These are phyloP conservation scores for Pisolithus marmoratus DNA, from an alignment of 768 basidiomycete species.

Conservation along the genomic window DNA sequence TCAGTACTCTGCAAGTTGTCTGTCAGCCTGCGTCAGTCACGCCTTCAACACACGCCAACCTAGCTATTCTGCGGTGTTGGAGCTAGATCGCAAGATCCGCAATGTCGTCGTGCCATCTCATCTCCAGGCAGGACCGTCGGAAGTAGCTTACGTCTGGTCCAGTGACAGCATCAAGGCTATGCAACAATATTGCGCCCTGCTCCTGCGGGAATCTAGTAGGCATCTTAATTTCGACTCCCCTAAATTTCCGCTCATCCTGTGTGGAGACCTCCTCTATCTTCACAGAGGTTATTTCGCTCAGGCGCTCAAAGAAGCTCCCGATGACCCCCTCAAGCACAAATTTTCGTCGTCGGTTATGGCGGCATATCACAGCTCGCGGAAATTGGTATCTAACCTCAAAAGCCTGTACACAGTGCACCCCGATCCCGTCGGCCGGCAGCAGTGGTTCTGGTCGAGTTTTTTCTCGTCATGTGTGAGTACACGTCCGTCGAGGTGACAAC, in stretches of 20 bases:
- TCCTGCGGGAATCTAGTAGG: slow-evolving; percentile 47
- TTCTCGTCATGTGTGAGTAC: slow-evolving; percentile 45
- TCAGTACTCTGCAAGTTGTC: slow-evolving; percentile 39
- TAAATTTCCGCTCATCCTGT: background rate
- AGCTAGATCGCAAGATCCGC: slow-evolving; percentile 55
- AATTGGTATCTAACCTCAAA: slow-evolving; percentile 41
- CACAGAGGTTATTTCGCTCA: slow-evolving; percentile 67
- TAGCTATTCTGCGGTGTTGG: slow-evolving; percentile 45
- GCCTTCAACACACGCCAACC: slow-evolving; percentile 40
- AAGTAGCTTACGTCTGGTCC: slow-evolving; percentile 13
- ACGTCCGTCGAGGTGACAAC: background rate
- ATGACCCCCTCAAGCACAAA: slow-evolving; percentile 52
- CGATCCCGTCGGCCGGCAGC: slow-evolving; percentile 27
- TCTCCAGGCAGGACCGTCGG: slow-evolving; percentile 34
- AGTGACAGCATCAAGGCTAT: slow-evolving; percentile 19
- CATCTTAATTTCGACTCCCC: background rate
- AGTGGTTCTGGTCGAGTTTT: slow-evolving; percentile 49
- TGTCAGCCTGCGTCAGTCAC: slow-evolving; percentile 39
- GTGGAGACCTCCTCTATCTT: slow-evolving; percentile 52
- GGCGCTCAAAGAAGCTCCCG: slow-evolving; percentile 54
- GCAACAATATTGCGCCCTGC: slow-evolving; percentile 40
- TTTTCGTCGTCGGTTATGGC: slow-evolving; percentile 69
- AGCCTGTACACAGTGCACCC: slow-evolving; percentile 35
- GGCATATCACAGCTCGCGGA: slow-evolving; percentile 67
- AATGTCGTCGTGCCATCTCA: slow-evolving; percentile 49